Evolutionary conservation across 1,284 basidiomycete species (phyloP), one percentile per base, ranked within the genome.

Genomic region (Garcileccinum viscosum): DNA sequence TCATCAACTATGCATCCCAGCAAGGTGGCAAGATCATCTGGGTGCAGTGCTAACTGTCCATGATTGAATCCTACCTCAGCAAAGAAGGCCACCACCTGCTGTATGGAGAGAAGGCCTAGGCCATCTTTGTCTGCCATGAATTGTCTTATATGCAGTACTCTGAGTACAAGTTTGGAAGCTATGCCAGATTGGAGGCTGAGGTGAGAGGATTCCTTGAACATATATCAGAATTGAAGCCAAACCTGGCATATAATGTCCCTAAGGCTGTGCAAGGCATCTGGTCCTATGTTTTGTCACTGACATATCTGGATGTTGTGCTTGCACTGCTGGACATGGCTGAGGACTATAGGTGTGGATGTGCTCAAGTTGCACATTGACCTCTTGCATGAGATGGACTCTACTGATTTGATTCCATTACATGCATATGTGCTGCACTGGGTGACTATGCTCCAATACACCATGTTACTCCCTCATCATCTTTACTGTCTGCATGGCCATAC

Each of bases 321-420:
- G 92, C 93, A 0, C 85, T 97, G 44, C 82, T 86, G 15, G 81
- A 90, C 53, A 87, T 99, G 64, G 88, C 92, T 14, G 88, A 92
- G 65, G 70, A 90, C 89, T 0, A 85, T 88, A n/a, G 97, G 98
- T 5, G 93, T 91, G 2, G 97, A 99, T 77, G 97, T 96, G 0
- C 84, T 99, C 69, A 97, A 99, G 82, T 81, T 99, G 35, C 92
- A 97, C 4, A 96, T 97, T 8, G 97, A 99, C 80, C 87, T 99
- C 15, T 87, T 99, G 32, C 90, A 89, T 40, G 85, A 90, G 6
- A 79, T 81, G 4, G 75, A 70, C 2, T 78, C 83, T 17, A 74
- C 82, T 40, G 84, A 82, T 0, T 85, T 88, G 1, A 87, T 95
- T 24, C 94, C 96, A 1, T 85, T 93, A 0, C 76, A 84, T 35